phyloP scores from a whole-genome alignment of 805 yeast genomes.

The Yamadazyma phyllophila region DNA sequence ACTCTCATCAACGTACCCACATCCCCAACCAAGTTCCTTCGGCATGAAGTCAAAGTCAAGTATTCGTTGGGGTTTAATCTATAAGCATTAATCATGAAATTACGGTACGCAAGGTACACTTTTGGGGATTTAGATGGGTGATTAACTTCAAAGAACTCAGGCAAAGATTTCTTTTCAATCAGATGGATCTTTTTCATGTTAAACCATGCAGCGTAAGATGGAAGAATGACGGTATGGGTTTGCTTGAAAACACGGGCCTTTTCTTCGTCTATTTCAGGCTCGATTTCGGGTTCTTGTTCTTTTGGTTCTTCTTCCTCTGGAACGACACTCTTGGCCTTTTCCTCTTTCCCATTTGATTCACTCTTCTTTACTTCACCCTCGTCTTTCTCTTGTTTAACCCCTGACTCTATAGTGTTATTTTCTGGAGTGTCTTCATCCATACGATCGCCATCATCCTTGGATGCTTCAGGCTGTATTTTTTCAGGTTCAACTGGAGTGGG shows the following conservation, averaged over 20 bases:
- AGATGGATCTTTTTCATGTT: constrained; percentile 66
- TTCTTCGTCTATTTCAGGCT: constrained; percentile 17
- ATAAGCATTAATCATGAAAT: constrained; percentile 85
- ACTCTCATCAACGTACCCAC: constrained; percentile 85
- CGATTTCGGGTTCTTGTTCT: constrained; percentile 7
- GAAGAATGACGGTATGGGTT: constrained; percentile 80
- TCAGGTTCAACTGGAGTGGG: no score
- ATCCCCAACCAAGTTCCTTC: constrained; percentile 89
- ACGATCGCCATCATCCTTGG: not conserved
- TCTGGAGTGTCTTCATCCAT: not conserved
- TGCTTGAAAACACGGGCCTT: constrained; percentile 40
- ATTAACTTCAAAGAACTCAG: constrained; percentile 78
- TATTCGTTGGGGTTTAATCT: constrained; percentile 88
- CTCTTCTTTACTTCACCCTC: not conserved
- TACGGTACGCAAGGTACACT: constrained; percentile 77
- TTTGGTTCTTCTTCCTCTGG: constrained; percentile 15
- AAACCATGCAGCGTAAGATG: constrained; percentile 89
- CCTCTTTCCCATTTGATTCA: not conserved
- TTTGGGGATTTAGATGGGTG: constrained; percentile 79
- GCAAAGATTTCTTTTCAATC: constrained; percentile 79
- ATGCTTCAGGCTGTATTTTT: not conserved
- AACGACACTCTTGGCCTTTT: constrained; percentile 7
- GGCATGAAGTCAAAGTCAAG: constrained; percentile 82
- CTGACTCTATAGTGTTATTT: not conserved
- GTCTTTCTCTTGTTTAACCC: not conserved